A percentile compares a stretch with the other conserved stretches of the same genome.
Conservation (phyloP, 768 basidiomycete species). For the Mycena vulgaris region DNA sequence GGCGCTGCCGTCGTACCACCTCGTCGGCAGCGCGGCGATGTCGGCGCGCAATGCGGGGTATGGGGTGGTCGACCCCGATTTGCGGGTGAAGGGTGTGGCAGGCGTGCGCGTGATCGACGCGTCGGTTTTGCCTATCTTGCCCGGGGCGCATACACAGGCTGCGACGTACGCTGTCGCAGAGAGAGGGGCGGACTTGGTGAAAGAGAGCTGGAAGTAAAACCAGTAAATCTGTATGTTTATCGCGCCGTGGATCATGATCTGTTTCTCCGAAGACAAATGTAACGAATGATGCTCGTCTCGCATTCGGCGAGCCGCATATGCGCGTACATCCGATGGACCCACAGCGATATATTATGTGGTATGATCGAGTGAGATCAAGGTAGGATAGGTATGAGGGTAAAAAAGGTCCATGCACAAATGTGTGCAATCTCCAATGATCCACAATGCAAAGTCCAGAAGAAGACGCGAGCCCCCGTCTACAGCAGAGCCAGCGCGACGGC, state of each 20-base stretch:
- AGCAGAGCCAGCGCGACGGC: slow-evolving; percentile 29
- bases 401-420: slow-evolving; percentile 11
- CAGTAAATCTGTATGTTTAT: too few relatives aligned
- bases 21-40: slow-evolving; percentile 49
- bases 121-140: slow-evolving; percentile 44
- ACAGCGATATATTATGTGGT: slow-evolving; percentile 7
- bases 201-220: slow-evolving; percentile 17
- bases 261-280: too few relatives aligned
- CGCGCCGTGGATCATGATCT: too few relatives aligned
- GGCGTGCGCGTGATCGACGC: slow-evolving; percentile 57
- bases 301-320: too few relatives aligned
- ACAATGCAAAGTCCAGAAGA: too few relatives aligned
- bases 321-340: background rate
- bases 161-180: slow-evolving; percentile 7
- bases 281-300: too few relatives aligned
- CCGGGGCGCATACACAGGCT: slow-evolving; percentile 29
- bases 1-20: slow-evolving; percentile 45
- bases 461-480: background rate
- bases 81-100: slow-evolving; percentile 50
- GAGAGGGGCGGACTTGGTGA: slow-evolving; percentile 30
- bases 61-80: slow-evolving; percentile 52
- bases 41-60: slow-evolving; percentile 40
- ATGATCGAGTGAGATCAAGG: background rate
- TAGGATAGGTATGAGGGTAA: slow-evolving; percentile 15
- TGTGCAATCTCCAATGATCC: background rate